Evolutionary conservation across 2,329 filamentous ascomycete genomes (phyloP), one percentile per base, ranked within the genome.

Genomic region (Elsinoe necatrix): DNA sequence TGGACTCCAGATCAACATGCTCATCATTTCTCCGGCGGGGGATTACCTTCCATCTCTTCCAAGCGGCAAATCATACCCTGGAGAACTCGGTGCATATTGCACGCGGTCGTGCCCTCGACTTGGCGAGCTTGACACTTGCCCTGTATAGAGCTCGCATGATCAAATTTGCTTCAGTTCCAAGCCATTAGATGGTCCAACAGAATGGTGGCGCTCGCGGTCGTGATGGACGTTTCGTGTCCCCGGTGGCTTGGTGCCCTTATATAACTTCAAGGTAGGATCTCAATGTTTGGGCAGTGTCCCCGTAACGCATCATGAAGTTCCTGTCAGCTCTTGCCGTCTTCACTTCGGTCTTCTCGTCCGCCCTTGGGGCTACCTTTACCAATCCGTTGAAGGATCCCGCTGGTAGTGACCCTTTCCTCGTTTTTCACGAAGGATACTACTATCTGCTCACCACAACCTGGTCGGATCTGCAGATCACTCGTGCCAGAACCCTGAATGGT

Each of bases 361-460:
- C 62, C 35, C 62, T 62, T 42, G 68, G 68, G 25, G 67, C 68
- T 27, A 69, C 72, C 16, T 81, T 74, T 61, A 76, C 75, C 31
- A 82, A 82, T 58, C 78, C 79, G 0, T 71, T 82, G 52, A 74
- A 75, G 34, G 68, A 69, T 16, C 72, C 71, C 0, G 73, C 77
- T 35, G 78, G 80, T 7, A 75, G 73, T 18, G 79, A 82, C 61
- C 78, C 80, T 0, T 76, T 77, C 59, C 73, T 82, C 4, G 74
- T 75, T 0, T 81, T 74, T 55, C 71, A 71, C 0, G 75, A 73
- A 9, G 79, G 78, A 0, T 81, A 77, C 61, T 82, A 82, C 66
- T 81, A 82, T 60, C 69, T 83, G 25, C 74, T 80, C 61, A 77
- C 77, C 0, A 82, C 79, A 0, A 77, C 77, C 23, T 83, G 77